Conservation (phyloP, 306 rosid species). For the Corylus avellana region DNA sequence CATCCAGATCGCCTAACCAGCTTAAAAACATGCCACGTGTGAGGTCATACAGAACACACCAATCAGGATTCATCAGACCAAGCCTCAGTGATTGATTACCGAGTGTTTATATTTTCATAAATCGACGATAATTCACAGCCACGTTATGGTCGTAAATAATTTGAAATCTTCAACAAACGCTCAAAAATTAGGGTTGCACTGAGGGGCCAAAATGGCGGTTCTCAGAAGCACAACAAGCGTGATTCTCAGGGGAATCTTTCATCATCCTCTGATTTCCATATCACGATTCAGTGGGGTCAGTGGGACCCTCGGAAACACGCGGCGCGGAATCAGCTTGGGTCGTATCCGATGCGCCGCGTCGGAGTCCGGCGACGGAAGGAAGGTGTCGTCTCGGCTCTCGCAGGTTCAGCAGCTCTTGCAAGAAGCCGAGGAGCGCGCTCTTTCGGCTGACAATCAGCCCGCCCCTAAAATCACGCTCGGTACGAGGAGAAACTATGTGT, state of each 20-base stretch:
- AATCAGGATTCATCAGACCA: no score
- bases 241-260: constrained; percentile 45
- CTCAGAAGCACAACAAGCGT: constrained; percentile 32
- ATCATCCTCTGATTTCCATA: constrained; percentile 29
- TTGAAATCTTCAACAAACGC: no score
- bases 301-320: constrained; percentile 12
- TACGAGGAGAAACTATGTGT: constrained; percentile 8
- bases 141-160: no score
- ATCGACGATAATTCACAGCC: no score
- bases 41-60: no score
- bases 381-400: constrained; percentile 75
- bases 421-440: constrained; percentile 78
- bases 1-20: no score
- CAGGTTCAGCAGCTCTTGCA: constrained; percentile 77
- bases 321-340: constrained; percentile 33
- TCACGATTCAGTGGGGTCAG: constrained; percentile 14
- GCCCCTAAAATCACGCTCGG: constrained; percentile 79
- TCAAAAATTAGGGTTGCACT: neutral
- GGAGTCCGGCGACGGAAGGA: constrained; percentile 38
- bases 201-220: constrained; percentile 47
- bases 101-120: no score
- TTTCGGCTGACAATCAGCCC: constrained; percentile 51
- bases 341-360: constrained; percentile 59
- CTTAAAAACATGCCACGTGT: no score
- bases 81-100: no score